phyloP scores from a whole-genome alignment of 2,329 filamentous ascomycete genomes.

The Verticillium alfalfae region DNA sequence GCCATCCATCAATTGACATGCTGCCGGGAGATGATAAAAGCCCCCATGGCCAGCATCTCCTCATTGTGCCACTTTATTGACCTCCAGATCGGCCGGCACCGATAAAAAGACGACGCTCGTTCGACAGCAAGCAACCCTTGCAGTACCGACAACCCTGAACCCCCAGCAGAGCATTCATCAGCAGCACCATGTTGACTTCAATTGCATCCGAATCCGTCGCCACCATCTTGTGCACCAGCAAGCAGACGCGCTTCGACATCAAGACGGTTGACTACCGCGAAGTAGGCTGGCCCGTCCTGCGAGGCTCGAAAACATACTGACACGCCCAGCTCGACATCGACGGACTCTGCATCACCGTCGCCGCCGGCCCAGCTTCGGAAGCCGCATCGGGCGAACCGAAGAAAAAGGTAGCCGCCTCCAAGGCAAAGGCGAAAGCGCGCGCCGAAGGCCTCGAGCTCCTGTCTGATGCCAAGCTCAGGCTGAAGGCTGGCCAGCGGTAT shows the following conservation, averaged over 20 bases:
- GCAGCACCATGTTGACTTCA: slow-evolving; percentile 33
- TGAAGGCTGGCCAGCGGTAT: slow-evolving; percentile 71
- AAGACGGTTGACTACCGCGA: slow-evolving; percentile 50
- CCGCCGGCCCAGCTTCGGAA: slow-evolving; percentile 22
- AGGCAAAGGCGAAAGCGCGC: slow-evolving; percentile 42
- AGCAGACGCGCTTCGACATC: slow-evolving; percentile 62
- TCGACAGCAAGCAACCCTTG: background rate
- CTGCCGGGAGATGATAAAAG: background rate
- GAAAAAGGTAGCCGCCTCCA: slow-evolving; percentile 28
- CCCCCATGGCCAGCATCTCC: background rate
- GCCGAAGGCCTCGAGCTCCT: slow-evolving; percentile 60
- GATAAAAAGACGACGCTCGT: background rate
- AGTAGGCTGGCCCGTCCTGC: slow-evolving; percentile 26
- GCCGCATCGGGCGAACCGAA: slow-evolving; percentile 16
- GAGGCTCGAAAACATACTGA: background rate
- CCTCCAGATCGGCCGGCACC: background rate
- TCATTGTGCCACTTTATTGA: background rate
- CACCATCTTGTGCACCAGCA: slow-evolving; percentile 57
- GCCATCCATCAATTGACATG: background rate
- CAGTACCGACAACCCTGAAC: background rate
- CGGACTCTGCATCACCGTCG: slow-evolving; percentile 65
- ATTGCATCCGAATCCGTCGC: slow-evolving; percentile 44
- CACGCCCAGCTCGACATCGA: slow-evolving; percentile 58
- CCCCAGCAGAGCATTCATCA: background rate
- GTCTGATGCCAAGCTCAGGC: slow-evolving; percentile 59